These are phyloP conservation scores for Hericium erinaceus DNA, from an alignment of 768 basidiomycete species.

Conservation along the genomic window DNA sequence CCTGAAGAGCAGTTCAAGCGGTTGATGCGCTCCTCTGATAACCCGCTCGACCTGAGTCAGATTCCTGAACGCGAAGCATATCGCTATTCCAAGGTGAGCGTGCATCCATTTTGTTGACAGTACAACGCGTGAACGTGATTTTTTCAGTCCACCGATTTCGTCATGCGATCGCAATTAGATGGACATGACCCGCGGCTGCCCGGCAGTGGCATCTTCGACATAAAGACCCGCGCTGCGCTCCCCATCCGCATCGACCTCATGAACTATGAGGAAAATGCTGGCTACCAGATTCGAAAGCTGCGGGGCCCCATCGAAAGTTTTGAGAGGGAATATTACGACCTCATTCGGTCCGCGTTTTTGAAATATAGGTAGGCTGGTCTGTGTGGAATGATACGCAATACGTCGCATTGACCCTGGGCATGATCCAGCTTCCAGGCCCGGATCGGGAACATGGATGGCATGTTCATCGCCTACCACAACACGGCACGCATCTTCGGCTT, in stretches of 20 bases:
- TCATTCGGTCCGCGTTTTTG: slow-evolving; percentile 87
- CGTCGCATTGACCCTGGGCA: neutral
- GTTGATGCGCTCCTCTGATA: slow-evolving; percentile 31
- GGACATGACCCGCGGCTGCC: slow-evolving; percentile 74
- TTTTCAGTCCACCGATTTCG: slow-evolving; percentile 45
- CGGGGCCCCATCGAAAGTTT: slow-evolving; percentile 69
- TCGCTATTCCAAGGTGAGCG: slow-evolving; percentile 69
- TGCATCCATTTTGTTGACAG: neutral
- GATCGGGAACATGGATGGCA: slow-evolving; percentile 96
- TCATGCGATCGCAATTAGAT: slow-evolving; percentile 95
- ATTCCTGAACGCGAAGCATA: slow-evolving; percentile 59
- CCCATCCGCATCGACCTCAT: slow-evolving; percentile 78
- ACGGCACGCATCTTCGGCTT: slow-evolving; percentile 85
- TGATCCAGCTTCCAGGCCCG: slow-evolving; percentile 77
- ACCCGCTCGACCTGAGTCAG: slow-evolving; percentile 19
- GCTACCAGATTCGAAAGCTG: slow-evolving; percentile 59
- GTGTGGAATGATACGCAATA: slow-evolving; percentile 1
- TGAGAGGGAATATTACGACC: slow-evolving; percentile 91
- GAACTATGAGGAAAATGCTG: slow-evolving; percentile 81
- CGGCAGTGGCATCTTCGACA: slow-evolving; percentile 88
- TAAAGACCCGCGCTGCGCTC: slow-evolving; percentile 87
- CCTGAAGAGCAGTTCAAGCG: slow-evolving; percentile 52
- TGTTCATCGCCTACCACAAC: slow-evolving; percentile 83
- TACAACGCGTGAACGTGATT: neutral
- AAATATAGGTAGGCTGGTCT: slow-evolving; percentile 64